Percentiles rank a stretch among this genome's conserved stretches.
Conservation (phyloP, 2,329 filamentous ascomycete genomes). For the Teratosphaeriaceae sp. region DNA sequence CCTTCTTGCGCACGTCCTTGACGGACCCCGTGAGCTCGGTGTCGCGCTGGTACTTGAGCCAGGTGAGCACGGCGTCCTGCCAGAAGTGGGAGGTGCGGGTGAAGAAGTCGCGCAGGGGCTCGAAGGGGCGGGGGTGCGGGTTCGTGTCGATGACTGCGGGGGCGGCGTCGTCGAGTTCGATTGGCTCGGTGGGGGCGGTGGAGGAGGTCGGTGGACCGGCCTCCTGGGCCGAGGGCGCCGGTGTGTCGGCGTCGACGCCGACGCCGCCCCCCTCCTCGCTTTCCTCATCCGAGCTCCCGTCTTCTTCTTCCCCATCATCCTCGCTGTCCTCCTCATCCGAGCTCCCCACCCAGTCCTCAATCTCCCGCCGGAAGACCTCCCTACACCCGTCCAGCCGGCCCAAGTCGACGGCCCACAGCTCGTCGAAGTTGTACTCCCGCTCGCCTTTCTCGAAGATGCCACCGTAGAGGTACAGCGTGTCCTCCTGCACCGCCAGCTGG, state of each 20-base stretch:
- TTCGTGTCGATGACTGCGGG: constrained; percentile 64
- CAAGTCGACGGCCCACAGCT: constrained; percentile 88
- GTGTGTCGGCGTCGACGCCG: neutral
- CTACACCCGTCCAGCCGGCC: constrained; percentile 91
- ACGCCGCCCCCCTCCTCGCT: constrained; percentile 5
- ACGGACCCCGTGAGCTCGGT: constrained; percentile 63
- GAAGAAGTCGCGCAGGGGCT: constrained; percentile 88
- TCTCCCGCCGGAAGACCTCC: constrained; percentile 78
- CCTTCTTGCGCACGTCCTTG: constrained; percentile 89
- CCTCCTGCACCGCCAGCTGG: constrained; percentile 82
- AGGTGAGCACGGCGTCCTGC: constrained; percentile 80
- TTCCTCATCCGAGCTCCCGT: constrained; percentile 8
- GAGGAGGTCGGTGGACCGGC: constrained; percentile 24
- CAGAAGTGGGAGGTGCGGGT: constrained; percentile 78
- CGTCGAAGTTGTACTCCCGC: constrained; percentile 90
- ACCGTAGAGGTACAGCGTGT: constrained; percentile 88
- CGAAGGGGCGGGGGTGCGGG: constrained; percentile 76
- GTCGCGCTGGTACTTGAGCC: constrained; percentile 61
- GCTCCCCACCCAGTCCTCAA: constrained; percentile 70
- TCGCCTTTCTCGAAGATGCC: constrained; percentile 95
- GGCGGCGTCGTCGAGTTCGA: constrained; percentile 9
- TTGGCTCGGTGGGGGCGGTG: neutral
- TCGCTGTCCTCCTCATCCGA: constrained; percentile 39
- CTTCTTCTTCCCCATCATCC: constrained; percentile 40
- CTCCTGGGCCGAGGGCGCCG: neutral